Evolutionary conservation across 129 eudicot species (phyloP).

Genomic region (Lactuca sativa): DNA sequence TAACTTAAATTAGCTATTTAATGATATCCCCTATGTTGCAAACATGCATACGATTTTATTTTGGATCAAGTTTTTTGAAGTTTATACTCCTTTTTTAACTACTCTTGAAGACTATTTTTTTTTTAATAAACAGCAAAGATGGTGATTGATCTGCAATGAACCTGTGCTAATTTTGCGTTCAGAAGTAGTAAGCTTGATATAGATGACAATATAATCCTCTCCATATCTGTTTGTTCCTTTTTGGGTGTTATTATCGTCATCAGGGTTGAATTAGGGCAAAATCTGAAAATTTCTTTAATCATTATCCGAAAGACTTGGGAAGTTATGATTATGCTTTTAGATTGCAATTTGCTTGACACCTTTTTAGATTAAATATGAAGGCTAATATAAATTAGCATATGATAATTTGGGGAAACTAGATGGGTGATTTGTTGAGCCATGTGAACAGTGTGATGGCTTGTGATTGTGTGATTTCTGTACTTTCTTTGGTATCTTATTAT

Average conservation of each 20-base stretch:
- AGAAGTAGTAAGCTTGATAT: background rate
- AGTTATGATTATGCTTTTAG: conserved; percentile 5
- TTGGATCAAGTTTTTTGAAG: background rate
- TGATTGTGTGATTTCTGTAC: background rate
- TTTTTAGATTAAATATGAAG: background rate
- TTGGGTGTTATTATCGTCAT: conserved; percentile 1
- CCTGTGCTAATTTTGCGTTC: conserved; percentile 4
- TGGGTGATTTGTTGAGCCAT: conserved; percentile 27
- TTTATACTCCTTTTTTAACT: background rate
- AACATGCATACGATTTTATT: background rate
- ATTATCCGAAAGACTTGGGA: background rate
- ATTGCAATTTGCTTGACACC: background rate
- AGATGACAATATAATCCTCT: background rate
- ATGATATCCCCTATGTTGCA: background rate
- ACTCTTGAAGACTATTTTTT: background rate
- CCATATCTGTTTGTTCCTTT: background rate
- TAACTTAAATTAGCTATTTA: background rate
- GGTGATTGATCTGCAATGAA: background rate
- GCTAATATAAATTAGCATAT: background rate
- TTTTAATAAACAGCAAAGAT: background rate
- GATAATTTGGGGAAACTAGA: conserved; percentile 15
- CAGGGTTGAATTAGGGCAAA: conserved; percentile 17
- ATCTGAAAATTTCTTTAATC: background rate
- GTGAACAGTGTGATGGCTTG: conserved; percentile 16
- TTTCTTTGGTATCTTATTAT: background rate